phyloP scores from a whole-genome alignment of 2,329 filamentous ascomycete genomes.

The Penicillium expansum region DNA sequence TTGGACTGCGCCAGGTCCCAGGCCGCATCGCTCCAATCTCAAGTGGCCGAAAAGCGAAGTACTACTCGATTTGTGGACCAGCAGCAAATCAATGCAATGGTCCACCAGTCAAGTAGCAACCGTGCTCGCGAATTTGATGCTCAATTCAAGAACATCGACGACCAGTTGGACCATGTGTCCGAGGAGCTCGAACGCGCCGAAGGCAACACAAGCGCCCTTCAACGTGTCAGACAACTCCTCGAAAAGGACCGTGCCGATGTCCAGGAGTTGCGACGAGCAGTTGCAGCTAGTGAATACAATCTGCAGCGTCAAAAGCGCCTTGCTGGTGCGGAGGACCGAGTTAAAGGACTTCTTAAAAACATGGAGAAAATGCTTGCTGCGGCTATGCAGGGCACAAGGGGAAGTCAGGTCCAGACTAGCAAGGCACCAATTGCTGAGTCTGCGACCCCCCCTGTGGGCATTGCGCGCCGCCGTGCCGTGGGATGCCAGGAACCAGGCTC shows the following conservation, averaged over 20 bases:
- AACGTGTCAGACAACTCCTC: no score
- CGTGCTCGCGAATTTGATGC: neutral
- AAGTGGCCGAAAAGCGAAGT: rapidly evolving
- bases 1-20: neutral
- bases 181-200: neutral
- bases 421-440: neutral
- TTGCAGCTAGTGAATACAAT: rapidly evolving
- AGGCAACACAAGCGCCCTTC: neutral
- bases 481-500: neutral
- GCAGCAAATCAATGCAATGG: neutral
- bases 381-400: neutral
- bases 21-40: neutral
- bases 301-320: neutral
- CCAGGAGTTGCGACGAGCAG: neutral
- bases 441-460: neutral
- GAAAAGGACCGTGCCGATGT: neutral
- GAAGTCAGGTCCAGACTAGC: neutral
- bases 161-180: neutral
- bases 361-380: neutral
- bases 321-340: neutral
- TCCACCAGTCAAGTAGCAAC: neutral
- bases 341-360: neutral
- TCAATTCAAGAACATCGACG: neutral
- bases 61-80: neutral
- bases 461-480: neutral